phyloP scores from a whole-genome alignment of 129 eudicot genomes.

The Pseudognaphalium luteoalbum region DNA sequence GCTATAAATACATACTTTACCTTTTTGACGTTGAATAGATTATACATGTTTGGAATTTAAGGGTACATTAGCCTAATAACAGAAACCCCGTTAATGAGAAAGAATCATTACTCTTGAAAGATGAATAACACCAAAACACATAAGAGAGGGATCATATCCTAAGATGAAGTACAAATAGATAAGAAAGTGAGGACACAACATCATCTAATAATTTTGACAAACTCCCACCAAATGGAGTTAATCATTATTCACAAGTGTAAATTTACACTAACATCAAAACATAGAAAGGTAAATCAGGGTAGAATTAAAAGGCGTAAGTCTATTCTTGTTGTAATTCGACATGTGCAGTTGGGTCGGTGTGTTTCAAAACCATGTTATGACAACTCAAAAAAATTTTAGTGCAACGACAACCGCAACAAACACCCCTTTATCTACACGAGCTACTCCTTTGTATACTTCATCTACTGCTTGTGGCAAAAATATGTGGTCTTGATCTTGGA shows the following conservation, averaged over 20 bases:
- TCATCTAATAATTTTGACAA: background rate
- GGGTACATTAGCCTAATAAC: no score
- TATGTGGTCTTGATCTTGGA: no score
- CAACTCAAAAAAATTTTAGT: conserved; percentile 77
- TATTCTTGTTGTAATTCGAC: conserved; percentile 79
- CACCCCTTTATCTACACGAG: conserved; percentile 73
- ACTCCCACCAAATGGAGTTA: background rate
- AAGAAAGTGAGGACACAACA: background rate
- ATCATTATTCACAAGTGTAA: background rate
- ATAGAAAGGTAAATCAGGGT: background rate
- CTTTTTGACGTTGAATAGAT: no score
- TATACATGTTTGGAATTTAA: no score
- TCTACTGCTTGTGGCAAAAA: conserved; percentile 62
- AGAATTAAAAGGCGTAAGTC: conserved; percentile 50
- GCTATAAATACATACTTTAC: no score
- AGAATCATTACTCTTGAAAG: background rate
- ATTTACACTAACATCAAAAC: background rate
- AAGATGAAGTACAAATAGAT: background rate
- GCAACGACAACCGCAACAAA: conserved; percentile 80
- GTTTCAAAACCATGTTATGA: conserved; percentile 39
- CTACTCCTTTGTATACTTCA: conserved; percentile 88
- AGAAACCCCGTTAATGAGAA: background rate
- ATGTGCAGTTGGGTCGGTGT: conserved; percentile 72
- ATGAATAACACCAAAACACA: conserved; percentile 11
- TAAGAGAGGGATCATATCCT: conserved; percentile 11